phyloP scores from a whole-genome alignment of 441 rosid species.

The Mallotus japonicus region DNA sequence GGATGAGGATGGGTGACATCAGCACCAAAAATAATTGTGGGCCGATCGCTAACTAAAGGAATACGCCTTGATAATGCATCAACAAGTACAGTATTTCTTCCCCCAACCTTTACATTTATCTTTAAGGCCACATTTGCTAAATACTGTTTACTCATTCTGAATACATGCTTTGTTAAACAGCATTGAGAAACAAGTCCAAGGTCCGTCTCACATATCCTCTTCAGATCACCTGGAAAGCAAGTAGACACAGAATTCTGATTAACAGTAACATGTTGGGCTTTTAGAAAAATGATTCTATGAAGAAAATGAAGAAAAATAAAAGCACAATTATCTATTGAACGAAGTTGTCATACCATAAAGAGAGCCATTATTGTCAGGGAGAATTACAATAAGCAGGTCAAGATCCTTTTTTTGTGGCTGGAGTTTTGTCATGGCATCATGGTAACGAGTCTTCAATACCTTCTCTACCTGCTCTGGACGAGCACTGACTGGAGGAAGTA shows the following conservation, averaged over 20 bases:
- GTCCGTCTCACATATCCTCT: slow-evolving; percentile 93
- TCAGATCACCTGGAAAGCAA: slow-evolving; percentile 70
- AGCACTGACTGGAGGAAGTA: slow-evolving; percentile 56
- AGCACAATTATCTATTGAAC: not conserved
- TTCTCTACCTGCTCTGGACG: slow-evolving; percentile 92
- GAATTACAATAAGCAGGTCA: slow-evolving; percentile 84
- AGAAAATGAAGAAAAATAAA: not conserved
- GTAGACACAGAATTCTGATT: not conserved
- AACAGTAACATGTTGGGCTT: not conserved
- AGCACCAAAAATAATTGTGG: slow-evolving; percentile 93
- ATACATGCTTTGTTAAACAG: slow-evolving; percentile 84
- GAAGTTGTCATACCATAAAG: slow-evolving; percentile 58
- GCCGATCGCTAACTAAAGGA: slow-evolving; percentile 87
- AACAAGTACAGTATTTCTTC: slow-evolving; percentile 88
- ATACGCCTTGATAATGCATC: slow-evolving; percentile 86
- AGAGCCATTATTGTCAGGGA: slow-evolving; percentile 92
- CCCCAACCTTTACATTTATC: slow-evolving; percentile 96
- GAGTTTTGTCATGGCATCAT: slow-evolving; percentile 75
- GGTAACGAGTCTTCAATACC: slow-evolving; percentile 72
- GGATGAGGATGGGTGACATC: slow-evolving; percentile 99
- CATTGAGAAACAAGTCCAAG: slow-evolving; percentile 96
- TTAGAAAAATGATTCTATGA: not conserved
- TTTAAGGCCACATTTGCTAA: slow-evolving; percentile 87
- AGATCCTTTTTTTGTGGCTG: slow-evolving; percentile 62
- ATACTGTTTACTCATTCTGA: slow-evolving; percentile 75